Percentiles rank a stretch among this genome's conserved stretches.
Conservation (phyloP, 371 early-diverging fungal species). For the Chytridiales sp. region DNA sequence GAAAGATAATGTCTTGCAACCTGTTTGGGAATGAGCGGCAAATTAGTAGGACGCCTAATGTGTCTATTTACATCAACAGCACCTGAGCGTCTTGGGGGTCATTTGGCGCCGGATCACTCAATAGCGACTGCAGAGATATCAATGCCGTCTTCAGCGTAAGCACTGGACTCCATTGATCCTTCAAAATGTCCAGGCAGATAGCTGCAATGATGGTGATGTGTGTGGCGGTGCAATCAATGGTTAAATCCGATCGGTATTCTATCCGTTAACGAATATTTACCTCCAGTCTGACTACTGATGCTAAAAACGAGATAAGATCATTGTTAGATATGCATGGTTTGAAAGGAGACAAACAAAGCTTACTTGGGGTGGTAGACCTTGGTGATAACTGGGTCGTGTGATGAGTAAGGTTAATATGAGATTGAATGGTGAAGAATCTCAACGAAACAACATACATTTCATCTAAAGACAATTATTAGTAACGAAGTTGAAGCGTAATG, state of each 20-base stretch:
- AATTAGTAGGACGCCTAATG: background rate
- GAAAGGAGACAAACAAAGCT: conserved; percentile 3
- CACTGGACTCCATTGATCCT: conserved; percentile 52
- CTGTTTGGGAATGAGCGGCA: conserved; percentile 9
- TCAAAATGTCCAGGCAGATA: conserved; percentile 53
- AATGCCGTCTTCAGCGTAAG: conserved; percentile 49
- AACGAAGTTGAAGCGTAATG: background rate
- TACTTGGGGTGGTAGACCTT: conserved; percentile 48
- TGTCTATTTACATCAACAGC: background rate
- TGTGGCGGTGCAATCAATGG: background rate
- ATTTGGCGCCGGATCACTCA: conserved; percentile 48
- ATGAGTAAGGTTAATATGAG: conserved; percentile 15
- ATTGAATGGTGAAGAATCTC: conserved; percentile 4
- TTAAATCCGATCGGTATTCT: background rate
- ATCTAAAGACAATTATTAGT: no score
- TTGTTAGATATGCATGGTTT: background rate
- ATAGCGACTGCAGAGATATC: conserved; percentile 48
- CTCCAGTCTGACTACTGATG: conserved; percentile 46
- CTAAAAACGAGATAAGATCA: conserved; percentile 22
- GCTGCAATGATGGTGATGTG: conserved; percentile 15
- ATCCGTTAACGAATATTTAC: conserved; percentile 13
- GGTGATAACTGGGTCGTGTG: conserved; percentile 36
- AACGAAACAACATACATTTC: background rate
- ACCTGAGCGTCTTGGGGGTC: conserved; percentile 52
- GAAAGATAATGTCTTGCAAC: conserved; percentile 43